Percentiles rank a stretch among this genome's conserved stretches.
Evolutionary conservation across 1,139 yeast species (phyloP).

Genomic region (Torulaspora pretoriensis): DNA sequence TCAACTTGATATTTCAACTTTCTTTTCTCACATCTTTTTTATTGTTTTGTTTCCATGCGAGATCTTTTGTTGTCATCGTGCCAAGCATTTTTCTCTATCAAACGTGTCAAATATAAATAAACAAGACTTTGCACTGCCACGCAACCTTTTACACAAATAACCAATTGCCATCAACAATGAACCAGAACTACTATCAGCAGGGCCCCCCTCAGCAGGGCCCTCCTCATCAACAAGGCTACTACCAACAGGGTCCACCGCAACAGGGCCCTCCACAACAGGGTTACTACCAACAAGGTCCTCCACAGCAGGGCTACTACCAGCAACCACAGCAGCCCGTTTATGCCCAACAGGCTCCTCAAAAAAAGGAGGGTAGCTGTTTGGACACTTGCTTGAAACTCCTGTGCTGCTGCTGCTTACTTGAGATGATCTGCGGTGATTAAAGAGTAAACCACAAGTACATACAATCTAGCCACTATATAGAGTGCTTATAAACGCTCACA

Average conservation of each 20-base stretch:
- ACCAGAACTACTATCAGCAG: conserved; percentile 30
- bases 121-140: neutral
- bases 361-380: conserved; percentile 36
- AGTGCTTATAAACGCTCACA: no score
- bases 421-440: conserved; percentile 32
- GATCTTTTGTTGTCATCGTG: neutral
- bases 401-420: conserved; percentile 40
- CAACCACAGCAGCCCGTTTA: conserved; percentile 40
- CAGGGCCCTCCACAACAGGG: conserved; percentile 36
- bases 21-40: conserved; percentile 3
- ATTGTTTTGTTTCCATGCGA: conserved; percentile 5
- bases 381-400: conserved; percentile 39
- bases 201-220: conserved; percentile 35
- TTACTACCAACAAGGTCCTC: conserved; percentile 37
- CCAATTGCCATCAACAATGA: conserved; percentile 11
- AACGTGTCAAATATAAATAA: neutral
- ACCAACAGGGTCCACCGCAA: conserved; percentile 31
- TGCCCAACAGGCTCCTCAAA: conserved; percentile 40
- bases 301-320: conserved; percentile 34
- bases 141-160: neutral
- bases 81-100: neutral
- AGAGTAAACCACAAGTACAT: neutral
- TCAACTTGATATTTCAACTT: neutral
- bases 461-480: neutral
- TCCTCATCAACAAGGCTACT: conserved; percentile 17